phyloP scores from a whole-genome alignment of 2,329 filamentous ascomycete genomes.

The Hypoxylon sp. region DNA sequence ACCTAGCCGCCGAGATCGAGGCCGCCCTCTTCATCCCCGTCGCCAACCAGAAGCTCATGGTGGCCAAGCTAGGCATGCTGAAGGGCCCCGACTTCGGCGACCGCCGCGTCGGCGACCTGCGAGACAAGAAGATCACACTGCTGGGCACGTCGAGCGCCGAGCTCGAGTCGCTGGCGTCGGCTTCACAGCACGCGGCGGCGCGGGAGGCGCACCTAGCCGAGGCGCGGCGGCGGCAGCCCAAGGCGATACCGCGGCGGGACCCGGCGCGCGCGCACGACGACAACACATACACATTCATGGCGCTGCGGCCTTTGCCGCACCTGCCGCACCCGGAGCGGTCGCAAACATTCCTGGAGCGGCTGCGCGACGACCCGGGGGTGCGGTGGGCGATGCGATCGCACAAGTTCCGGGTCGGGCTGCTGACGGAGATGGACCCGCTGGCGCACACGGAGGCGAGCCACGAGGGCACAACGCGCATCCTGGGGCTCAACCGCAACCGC shows the following conservation, averaged over 20 bases:
- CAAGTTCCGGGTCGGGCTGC: conserved; percentile 80
- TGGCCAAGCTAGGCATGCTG: conserved; percentile 69
- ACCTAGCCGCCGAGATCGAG: conserved; percentile 68
- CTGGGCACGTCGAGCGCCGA: conserved; percentile 70
- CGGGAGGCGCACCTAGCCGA: conserved; percentile 54
- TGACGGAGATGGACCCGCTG: conserved; percentile 95
- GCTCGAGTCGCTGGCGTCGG: conserved; percentile 61
- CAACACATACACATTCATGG: conserved; percentile 80
- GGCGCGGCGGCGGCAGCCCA: conserved; percentile 42
- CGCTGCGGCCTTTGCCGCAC: conserved; percentile 76
- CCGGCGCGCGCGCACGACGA: conserved; percentile 58
- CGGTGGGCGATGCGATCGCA: conserved; percentile 83
- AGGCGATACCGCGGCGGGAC: conserved; percentile 42
- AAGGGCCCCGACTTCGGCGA: conserved; percentile 69
- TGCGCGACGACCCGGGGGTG: conserved; percentile 86
- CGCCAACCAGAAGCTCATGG: conserved; percentile 73
- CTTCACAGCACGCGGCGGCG: conserved; percentile 57
- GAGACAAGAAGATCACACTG: conserved; percentile 68
- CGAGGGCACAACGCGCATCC: conserved; percentile 75
- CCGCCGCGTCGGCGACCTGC: conserved; percentile 55
- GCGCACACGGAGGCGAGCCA: conserved; percentile 76
- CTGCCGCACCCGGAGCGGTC: conserved; percentile 79
- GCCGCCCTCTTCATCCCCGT: conserved; percentile 64
- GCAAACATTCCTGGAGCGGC: conserved; percentile 73
- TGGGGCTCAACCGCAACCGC: conserved; percentile 86